Base-by-base conservation (phyloP, 192 early-diverging fungal species). In the Entomortierella parvispora region DNA sequence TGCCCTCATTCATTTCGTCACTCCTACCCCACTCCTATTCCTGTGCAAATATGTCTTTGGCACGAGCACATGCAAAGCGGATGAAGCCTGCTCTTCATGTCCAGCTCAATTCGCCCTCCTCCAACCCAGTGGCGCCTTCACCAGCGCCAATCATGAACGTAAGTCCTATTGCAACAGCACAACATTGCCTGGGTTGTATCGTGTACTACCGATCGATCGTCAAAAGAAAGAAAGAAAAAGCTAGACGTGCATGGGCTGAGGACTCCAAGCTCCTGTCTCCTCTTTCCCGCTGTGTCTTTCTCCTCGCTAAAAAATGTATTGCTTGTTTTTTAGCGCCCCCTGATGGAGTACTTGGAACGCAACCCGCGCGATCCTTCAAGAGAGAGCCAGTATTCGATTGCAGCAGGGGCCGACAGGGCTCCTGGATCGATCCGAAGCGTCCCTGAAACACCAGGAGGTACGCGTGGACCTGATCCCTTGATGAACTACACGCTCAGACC, bases 401-500 rank as follows among this genome's bases (percentile, higher is more conserved):
- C 49, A 15, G 12, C 54, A 43, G 65, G 60, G 43, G 25, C 72
- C 40, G 55, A 63, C 17, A 63, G 48, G 22, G 52, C 37, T 29
- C 22, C 65, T 0, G 58, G 61, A 29, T 77, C 74, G 12, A 77
- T 77, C 43, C 61, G 76, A 23, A 68, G 57, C 43, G 60, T 68
- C 44, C 75, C 72, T 8, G 68, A 79, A 50, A 79, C 81, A 12
- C 70, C 63, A 37, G 68, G 78, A 34, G 68, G 59, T 48, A 75
- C 68, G 54, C 57, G 59, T 45, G 61, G 51, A 34, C 68, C 66
- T 11, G 72, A 68, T 49, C 69, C 75, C 14, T 45, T 65, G 33
- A 66, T 62, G 65, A 80, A 64, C 53, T 66, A 74, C 53, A 71
- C 58, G 15, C 68, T 84, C n/a, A 65, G 74, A 12, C 81, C 87